Evolutionary conservation across 2,329 filamentous ascomycete genomes (phyloP).

Genomic region (Camillea tinctor): DNA sequence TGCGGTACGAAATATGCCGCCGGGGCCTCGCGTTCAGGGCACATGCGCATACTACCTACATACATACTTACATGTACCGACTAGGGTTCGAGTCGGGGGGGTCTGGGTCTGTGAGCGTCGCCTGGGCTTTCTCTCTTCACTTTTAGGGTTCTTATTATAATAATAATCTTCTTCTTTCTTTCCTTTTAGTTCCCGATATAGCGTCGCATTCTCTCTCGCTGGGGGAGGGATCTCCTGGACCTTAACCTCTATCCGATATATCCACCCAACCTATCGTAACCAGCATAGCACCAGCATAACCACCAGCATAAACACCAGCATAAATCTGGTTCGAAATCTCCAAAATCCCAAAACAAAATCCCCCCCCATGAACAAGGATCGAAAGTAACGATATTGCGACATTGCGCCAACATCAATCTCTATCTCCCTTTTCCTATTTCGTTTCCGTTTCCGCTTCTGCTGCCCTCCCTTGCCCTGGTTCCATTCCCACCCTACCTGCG

Average conservation of each 20-base stretch:
- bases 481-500: not conserved
- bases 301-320: no score
- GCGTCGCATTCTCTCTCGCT: no score
- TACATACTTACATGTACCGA: no score
- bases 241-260: not conserved
- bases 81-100: not conserved
- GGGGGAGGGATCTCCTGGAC: not conserved
- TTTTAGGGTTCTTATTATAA: no score
- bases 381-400: not conserved
- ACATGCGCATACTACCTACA: not conserved
- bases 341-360: not conserved
- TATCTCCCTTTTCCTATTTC: no score
- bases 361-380: not conserved
- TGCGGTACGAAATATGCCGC: not conserved
- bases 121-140: no score
- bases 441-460: no score
- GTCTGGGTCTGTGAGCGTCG: not conserved
- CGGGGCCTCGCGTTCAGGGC: not conserved
- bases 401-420: not conserved
- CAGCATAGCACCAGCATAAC: no score
- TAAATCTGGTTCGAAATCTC: not conserved
- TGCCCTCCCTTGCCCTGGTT: no score
- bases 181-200: no score
- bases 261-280: not conserved
- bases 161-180: no score